Conservation (phyloP, 2,329 filamentous ascomycete genomes). For the Cercospora zeina region DNA sequence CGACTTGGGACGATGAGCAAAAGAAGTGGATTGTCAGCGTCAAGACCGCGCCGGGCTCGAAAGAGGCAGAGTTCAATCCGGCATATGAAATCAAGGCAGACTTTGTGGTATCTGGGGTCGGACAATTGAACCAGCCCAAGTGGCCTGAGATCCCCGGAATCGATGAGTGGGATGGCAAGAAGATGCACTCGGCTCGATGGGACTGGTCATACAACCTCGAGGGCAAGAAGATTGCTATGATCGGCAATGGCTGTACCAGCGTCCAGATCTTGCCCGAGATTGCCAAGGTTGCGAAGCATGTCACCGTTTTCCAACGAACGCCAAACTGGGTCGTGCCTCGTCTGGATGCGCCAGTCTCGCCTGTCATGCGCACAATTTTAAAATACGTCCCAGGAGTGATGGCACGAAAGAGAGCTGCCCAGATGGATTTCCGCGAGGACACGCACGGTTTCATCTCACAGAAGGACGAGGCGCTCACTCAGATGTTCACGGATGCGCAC, state of each 20-base stretch:
- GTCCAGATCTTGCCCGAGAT: constrained; percentile 61
- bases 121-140: constrained; percentile 60
- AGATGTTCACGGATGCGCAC: constrained; percentile 43
- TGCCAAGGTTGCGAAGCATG: constrained; percentile 50
- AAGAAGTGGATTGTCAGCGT: constrained; percentile 56
- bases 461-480: constrained; percentile 44
- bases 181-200: constrained; percentile 61
- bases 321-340: constrained; percentile 62
- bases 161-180: constrained; percentile 53
- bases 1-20: constrained; percentile 56
- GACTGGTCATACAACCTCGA: constrained; percentile 59
- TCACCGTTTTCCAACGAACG: constrained; percentile 59
- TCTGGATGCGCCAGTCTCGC: constrained; percentile 50
- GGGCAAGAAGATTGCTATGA: constrained; percentile 58
- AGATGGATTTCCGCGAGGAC: constrained; percentile 59
- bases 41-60: constrained; percentile 50
- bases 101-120: constrained; percentile 60
- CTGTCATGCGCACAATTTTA: constrained; percentile 47
- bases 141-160: constrained; percentile 54
- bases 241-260: constrained; percentile 62
- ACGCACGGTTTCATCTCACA: constrained; percentile 51
- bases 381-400: constrained; percentile 55
- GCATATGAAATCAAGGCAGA: constrained; percentile 57
- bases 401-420: constrained; percentile 51
- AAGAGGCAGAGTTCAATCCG: constrained; percentile 56